Conservation (phyloP, 176 grass and related monocot genomes). For the Raddia guianensis region DNA sequence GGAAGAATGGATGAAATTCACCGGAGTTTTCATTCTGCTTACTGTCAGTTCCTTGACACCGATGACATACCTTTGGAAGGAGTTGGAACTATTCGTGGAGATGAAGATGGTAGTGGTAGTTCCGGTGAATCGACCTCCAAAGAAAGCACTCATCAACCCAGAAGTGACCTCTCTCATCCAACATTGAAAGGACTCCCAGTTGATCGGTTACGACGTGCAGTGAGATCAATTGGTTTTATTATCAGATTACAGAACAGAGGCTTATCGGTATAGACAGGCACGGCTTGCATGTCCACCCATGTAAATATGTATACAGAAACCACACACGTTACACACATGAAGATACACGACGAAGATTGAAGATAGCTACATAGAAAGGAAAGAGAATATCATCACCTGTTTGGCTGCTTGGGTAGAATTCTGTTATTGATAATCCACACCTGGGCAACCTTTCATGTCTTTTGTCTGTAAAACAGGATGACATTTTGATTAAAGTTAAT, state of each 20-base stretch:
- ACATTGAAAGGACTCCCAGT: conserved; percentile 54
- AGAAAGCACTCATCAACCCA: background rate
- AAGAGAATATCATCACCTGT: conserved; percentile 21
- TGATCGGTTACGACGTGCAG: conserved; percentile 39
- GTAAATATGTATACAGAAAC: conserved; percentile 35
- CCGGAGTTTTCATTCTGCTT: conserved; percentile 46
- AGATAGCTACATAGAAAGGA: conserved; percentile 8
- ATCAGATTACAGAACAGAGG: conserved; percentile 51
- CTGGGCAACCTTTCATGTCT: conserved; percentile 10
- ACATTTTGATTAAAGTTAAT: background rate
- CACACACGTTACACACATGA: background rate
- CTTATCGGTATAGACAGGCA: conserved; percentile 24
- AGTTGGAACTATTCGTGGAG: background rate
- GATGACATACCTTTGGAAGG: conserved; percentile 42
- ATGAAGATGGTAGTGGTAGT: conserved; percentile 30
- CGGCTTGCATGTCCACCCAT: background rate
- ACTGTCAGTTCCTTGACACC: conserved; percentile 54
- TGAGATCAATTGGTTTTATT: conserved; percentile 45
- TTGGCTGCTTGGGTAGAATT: conserved; percentile 32
- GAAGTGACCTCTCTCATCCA: conserved; percentile 50
- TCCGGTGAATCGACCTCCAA: conserved; percentile 42
- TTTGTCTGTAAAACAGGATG: background rate
- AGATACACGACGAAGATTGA: conserved; percentile 3
- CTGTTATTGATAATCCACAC: conserved; percentile 20
- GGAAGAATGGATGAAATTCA: conserved; percentile 67